Base-by-base conservation (phyloP, 2,329 filamentous ascomycete species). In the Sclerotinia sclerotiorum region DNA sequence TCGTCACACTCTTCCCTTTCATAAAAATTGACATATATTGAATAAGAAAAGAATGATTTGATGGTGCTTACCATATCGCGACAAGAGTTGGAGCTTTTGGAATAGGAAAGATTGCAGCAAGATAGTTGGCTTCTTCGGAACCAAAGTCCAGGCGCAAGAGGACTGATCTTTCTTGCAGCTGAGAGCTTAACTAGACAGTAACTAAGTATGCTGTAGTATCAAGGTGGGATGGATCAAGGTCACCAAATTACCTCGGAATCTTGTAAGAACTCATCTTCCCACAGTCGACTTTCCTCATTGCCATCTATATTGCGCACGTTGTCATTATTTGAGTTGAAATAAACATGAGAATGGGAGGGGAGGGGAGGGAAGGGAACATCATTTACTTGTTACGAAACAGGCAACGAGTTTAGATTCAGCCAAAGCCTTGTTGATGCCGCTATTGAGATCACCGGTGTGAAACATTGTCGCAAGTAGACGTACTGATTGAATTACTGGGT, bases 81-180 rank as follows among this genome's bases (percentile, higher is more conserved):
- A 97, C 85, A 11, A 97, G 80, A 1, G 90, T 90, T 0, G 94
- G 94, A n/a, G 88, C 87, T 72, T 87, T 87, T 1, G 87, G 85
- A n/a, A 97, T 82, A 0, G 92, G 91, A 74, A 92, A 96, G 75
- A 97, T 91, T 57, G 92, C 91, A 13, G 89, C 86, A 19, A 98
- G 83, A 75, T 93, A 96, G 7, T 86, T 88, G 13, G 93, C 93
- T 81, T 97, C 93, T 72, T 90, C 86, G 2, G 91, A 93, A 29
- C 89, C 91, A 24, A 89, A 87, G 46, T 84, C 79, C 29, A 97
- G 82, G 63, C 89, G 87, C 29, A 97, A 82, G 10, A 90, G 80
- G 27, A 97, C 83, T 3, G 92, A 86, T 75, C 88, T 86, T 48
- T 84, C 81, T 35, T 82, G 79, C 68, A 95, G 82, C 39, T 87